Percentiles rank a stretch among this genome's conserved stretches.
Evolutionary conservation across 345 rosid species (phyloP).

Genomic region (Citropsis articulata): DNA sequence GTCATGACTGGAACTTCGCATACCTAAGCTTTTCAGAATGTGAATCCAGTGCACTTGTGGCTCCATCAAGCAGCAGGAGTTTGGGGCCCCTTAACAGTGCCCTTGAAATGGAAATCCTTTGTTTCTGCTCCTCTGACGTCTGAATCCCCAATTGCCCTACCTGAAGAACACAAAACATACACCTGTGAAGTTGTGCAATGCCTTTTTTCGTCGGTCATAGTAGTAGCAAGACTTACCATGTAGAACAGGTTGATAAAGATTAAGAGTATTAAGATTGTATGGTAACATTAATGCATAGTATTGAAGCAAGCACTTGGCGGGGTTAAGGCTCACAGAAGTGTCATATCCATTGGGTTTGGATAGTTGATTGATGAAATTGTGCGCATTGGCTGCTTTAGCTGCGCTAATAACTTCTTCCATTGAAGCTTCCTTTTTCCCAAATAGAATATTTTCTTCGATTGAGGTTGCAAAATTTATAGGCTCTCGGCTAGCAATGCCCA

Average conservation of each 20-base stretch:
- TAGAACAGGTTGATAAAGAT: too few relatives aligned
- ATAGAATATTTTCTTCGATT: constrained; percentile 27
- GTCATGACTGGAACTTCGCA: background rate
- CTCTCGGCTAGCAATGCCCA: constrained; percentile 33
- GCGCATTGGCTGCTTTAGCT: constrained; percentile 38
- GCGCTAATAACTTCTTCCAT: constrained; percentile 24
- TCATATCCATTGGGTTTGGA: constrained; percentile 27
- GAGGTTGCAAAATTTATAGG: constrained; percentile 29
- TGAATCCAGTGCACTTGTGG: constrained; percentile 32
- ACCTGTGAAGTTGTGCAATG: too few relatives aligned
- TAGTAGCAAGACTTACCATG: too few relatives aligned
- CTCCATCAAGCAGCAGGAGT: constrained; percentile 35
- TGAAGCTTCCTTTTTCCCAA: constrained; percentile 26
- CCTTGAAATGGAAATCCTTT: constrained; percentile 29
- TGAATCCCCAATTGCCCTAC: constrained; percentile 32
- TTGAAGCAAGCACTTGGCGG: background rate
- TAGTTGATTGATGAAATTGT: constrained; percentile 23
- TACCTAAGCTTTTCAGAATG: constrained; percentile 26
- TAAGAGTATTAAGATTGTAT: background rate
- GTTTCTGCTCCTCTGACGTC: constrained; percentile 31
- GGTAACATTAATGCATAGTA: background rate
- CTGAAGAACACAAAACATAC: background rate
- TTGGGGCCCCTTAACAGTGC: constrained; percentile 24
- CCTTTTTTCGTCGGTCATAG: too few relatives aligned
- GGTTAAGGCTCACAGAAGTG: constrained; percentile 17